Evolutionary conservation across 495 filamentous ascomycete genomes (phyloP).

Genomic region (Trichoderma virens): DNA sequence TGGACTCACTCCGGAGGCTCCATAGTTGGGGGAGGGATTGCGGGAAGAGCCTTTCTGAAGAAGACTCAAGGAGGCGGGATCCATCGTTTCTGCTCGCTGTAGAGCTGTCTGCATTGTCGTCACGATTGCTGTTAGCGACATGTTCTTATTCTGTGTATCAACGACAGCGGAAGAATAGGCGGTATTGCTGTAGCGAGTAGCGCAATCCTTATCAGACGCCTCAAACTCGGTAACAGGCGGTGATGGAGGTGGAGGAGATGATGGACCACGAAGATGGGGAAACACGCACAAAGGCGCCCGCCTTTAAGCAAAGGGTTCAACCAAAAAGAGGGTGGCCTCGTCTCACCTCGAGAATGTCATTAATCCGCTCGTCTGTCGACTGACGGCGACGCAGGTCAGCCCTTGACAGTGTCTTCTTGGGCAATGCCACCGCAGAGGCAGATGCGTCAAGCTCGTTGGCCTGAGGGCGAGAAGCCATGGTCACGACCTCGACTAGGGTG

Average conservation of each 20-base stretch:
- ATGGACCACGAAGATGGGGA: not conserved
- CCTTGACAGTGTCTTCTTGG: not conserved
- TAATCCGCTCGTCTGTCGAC: not conserved
- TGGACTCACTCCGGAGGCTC: not conserved
- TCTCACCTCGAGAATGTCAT: slow-evolving; percentile 13
- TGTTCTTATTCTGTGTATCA: not conserved
- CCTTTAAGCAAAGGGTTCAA: not conserved
- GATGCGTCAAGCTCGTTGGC: not conserved
- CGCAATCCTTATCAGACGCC: not conserved
- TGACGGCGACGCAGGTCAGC: slow-evolving; percentile 2
- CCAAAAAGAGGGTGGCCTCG: not conserved
- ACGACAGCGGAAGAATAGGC: not conserved
- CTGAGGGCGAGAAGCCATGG: not conserved
- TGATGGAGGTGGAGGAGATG: not conserved
- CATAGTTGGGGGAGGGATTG: not conserved
- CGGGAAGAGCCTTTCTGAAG: not conserved
- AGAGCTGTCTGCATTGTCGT: not conserved
- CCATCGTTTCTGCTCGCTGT: slow-evolving; percentile 1
- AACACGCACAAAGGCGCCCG: not conserved
- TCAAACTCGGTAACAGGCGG: not conserved
- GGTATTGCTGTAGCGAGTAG: not conserved
- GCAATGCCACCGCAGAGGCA: not conserved
- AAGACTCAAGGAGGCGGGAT: slow-evolving; percentile 6
- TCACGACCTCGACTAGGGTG: not conserved
- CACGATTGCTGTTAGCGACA: not conserved